Base-by-base conservation (phyloP, 2,329 filamentous ascomycete genomes). In the Colletotrichum sidae region DNA sequence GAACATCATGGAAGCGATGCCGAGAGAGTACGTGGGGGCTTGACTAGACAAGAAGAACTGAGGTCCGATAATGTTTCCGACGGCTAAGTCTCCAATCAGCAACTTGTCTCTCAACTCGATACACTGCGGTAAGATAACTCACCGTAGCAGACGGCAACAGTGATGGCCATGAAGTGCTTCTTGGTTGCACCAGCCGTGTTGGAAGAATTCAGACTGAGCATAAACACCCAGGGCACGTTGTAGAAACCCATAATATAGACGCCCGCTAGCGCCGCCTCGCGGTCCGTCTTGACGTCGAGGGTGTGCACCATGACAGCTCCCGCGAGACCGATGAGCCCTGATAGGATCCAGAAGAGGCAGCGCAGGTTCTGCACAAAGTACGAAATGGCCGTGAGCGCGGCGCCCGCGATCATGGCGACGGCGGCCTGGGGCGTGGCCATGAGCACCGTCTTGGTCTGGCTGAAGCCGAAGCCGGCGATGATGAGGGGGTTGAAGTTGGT, bases 401-500 rank as follows among this genome's bases (percentile, higher is more conserved):
- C 69, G 3, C 70, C 69, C 2, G 68, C 69, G 6, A 76, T 65
- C 70, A 76, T 76, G 0, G 73, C 74, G 6, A 76, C 71, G 2
- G 74, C 75, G 0, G 75, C 73, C 39, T 77, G 75, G 0, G 75
- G 75, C 0, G 74, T 75, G 0, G 75, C 73, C 72, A 76, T 74
- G 0, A 76, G 55, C 0, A 73, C 73, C 0, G 88, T 86, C 4
- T 71, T 79, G 74, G 84, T 87, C 60, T 85, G 84, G 73, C 88
- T 83, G 67, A 86, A 90, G 0, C 88, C 87, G 3, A 91, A 80
- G 0, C 88, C 87, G 12, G 78, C 79, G 7, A 92, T 75, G 62
- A 91, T 90, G n/a, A 91, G 76, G 0, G 89, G 88, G 69, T 81
- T 81, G 70, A 88, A 82, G 71, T 88, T 83, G 74, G 92, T 90